phyloP scores from a whole-genome alignment of 129 eudicot species.

The Chrysanthemum lavandulifolium region DNA sequence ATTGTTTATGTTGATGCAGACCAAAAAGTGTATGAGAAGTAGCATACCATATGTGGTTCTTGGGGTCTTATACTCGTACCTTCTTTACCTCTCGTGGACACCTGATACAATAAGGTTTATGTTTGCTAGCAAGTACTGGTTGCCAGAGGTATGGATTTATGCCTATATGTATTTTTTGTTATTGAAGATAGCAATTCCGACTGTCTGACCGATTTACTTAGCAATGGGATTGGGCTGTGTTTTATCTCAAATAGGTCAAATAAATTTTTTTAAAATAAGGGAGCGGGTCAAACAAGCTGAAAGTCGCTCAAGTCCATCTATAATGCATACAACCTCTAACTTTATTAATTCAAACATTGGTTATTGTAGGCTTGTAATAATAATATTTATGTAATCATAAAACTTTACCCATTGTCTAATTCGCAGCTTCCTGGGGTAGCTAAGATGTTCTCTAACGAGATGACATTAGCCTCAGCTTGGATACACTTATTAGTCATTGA shows the following conservation, averaged over 20 bases:
- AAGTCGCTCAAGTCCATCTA: no score
- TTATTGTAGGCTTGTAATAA: no score
- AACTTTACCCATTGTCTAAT: slow-evolving; percentile 13
- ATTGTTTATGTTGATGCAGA: slow-evolving; percentile 47
- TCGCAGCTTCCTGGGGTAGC: slow-evolving; percentile 85
- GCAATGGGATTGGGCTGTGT: no score
- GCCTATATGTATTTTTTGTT: neutral
- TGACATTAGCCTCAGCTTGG: slow-evolving; percentile 98
- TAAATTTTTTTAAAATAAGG: no score
- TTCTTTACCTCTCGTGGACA: slow-evolving; percentile 88
- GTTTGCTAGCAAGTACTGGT: slow-evolving; percentile 91
- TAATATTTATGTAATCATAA: no score
- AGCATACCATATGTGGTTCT: slow-evolving; percentile 69
- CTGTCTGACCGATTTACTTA: no score
- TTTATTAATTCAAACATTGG: no score
- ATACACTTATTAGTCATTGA: slow-evolving; percentile 81
- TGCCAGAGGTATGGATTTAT: slow-evolving; percentile 71
- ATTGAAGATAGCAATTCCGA: neutral
- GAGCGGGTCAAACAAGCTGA: no score
- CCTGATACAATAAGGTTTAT: slow-evolving; percentile 78
- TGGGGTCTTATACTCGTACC: slow-evolving; percentile 73
- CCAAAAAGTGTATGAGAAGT: slow-evolving; percentile 74
- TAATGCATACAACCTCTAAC: no score
- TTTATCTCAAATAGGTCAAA: no score
- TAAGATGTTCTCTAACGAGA: slow-evolving; percentile 89